Base-by-base conservation (phyloP, 2,329 filamentous ascomycete genomes). In the Botrytis cinerea region DNA sequence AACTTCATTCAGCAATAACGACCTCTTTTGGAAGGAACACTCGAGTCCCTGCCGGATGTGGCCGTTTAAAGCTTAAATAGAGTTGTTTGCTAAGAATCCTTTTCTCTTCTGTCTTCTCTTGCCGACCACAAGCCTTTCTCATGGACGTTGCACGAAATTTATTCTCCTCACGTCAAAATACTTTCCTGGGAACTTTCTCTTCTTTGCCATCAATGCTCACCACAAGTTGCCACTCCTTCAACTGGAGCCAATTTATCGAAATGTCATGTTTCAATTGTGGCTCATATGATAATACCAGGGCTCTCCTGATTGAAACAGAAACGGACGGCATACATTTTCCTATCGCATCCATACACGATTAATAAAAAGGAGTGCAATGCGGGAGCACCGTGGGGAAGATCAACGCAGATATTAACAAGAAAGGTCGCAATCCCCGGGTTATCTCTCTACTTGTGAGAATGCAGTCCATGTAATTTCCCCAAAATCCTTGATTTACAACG, bases 211-310 rank as follows among this genome's bases (percentile, higher is more conserved):
- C 9, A 12, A 35, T 22, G 0, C 22, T 20, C 20, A 20, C 16
- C 2, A 38, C 1, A 9, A 60, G 14, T 2, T 14, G 3, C 25
- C 9, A 60, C 9, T 25, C 7, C 25, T 25, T 7, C 9, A 14
- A 60, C 20, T 14, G 4, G 14, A 35, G 5, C 25, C 2, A 14
- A 14, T 25, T 12, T 3, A 12, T 60, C 20, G 1, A 60, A 6
- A 5, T 22, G 2, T 12, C 20, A 35, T 22, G 35, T 22, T 32
- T 6, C 2, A 10, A 35, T 12, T 4, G 9, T 6, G 1, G 2
- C 18, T 20, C 2, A 1, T 12, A 14, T 2, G 10, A 10, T 0
- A 18, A 35, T 4, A 28, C 3, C 32, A 22, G 22, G 6, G 38
- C 35, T 18, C 0, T 38, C 5, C 12, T 14, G 4, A 35, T 16